Base-by-base conservation (phyloP, 768 basidiomycete genomes). In the Cystobasidium ongulense region DNA sequence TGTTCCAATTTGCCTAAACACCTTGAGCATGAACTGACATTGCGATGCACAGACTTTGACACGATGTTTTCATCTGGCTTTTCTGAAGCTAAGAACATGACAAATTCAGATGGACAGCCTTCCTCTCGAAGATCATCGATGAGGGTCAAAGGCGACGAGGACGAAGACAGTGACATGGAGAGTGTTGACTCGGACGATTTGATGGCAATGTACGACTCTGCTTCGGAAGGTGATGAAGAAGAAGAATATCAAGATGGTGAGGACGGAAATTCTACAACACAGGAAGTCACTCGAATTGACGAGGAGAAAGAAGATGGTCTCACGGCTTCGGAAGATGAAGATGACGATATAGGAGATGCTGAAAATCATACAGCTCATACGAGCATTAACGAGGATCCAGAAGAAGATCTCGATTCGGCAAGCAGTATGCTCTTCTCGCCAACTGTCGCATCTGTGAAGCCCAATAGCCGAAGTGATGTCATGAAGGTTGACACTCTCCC, bases 31-130 rank as follows among this genome's bases (percentile, higher is more conserved):
- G 54, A 74, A 21, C 63, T 29, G 27, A 76, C 75, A 74, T 46
- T 38, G 72, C 57, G 36, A 3, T 25, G 2, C 13, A 33, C 43
- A 21, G n/a, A 52, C 25, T 17, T 38, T 39, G 25, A 43, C 5
- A 39, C 72, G 71, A 76, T 78, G 78, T 75, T 78, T 73, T 63
- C 33, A 35, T 76, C 75, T 0, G 78, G 76, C 11, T 78, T 78
- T 43, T 54, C 25, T 5, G 71, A 63, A 43, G 71, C 31, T n/a
- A 29, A 29, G 43, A 29, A n/a, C 18, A 23, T 61, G 33, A 57
- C 1, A 23, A 39, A 10, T 64, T 64, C 63, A 15, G 36, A 39
- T 46, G 33, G 43, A 5, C 36, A 5, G 21, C 15, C 63, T 29
- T 2, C 5, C 5, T 59, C 57, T 64, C 31, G 63, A 13, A 29